Evolutionary conservation across 495 filamentous ascomycete species (phyloP), one percentile per base, ranked within the genome.

Genomic region (Penicillium coffeae): DNA sequence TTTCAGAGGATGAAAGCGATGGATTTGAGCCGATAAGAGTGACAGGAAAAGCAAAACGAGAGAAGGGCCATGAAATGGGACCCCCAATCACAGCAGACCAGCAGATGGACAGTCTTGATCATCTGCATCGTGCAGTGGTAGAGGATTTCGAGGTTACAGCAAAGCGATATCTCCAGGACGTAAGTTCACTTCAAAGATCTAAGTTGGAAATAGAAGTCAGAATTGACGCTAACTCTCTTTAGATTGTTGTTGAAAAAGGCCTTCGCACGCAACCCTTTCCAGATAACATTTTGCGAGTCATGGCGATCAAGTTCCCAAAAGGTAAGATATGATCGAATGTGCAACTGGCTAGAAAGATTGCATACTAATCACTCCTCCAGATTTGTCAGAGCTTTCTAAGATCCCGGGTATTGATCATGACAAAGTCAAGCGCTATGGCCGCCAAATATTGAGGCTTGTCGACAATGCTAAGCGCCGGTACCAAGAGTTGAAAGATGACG

Each of bases 281-380:
- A 0, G 89, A 96, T 56, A 76, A 75, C 21, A 73, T 88, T 1
- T 71, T 94, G 42, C 84, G 90, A 20, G 84, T 89, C 57, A 95
- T 98, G 85, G 89, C 81, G 4, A 86, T 95, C 34, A 57, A 70
- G 21, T 90, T 87, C 38, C 85, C 92, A 52, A 84, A 78, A 56
- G 70, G 79, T 66, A 74, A 71, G 22, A 43, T 33, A 10, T 10
- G 2, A 20, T 18, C 8, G 6, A 42, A 15, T 10, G 2, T 10
- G 9, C 8, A 9, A 22, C 37, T 47, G 2, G n/a, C n/a, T n/a
- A n/a, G n/a, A 30, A 25, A 35, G 9, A n/a, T 30, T 10, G 5
- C 15, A 39, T 45, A 27, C 47, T 60, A 47, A 62, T 36, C 3
- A 15, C 12, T 18, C 8, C 5, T 16, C 15, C 43, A 72, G 69